Evolutionary conservation across 1,284 basidiomycete genomes (phyloP), one percentile per base, ranked within the genome.

Genomic region (Naganishia sp.): DNA sequence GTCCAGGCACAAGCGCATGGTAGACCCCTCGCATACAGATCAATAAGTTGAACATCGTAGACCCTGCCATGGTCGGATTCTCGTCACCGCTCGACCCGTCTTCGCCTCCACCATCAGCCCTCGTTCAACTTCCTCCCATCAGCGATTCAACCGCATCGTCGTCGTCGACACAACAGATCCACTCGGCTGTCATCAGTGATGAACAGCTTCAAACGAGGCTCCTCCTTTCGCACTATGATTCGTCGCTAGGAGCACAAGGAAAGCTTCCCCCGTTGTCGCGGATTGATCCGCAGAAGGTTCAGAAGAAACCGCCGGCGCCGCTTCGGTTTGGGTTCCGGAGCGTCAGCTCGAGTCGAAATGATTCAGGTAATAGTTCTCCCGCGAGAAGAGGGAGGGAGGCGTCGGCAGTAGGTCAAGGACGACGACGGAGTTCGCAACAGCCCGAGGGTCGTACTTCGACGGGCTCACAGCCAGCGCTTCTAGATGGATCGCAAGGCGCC

Each of bases 211-310:
- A 61, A 43, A 61, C 59, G 39, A 48, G 59, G 16, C 46, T 61
- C 33, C 59, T 61, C 36, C 49, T 61, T 21, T 50, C 59, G 36
- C 59, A 61, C 52, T 66, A 57, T 53, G 53, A 49, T 46, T 66
- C 50, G 25, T 60, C 57, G 45, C 57, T 63, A 46, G 60, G 56
- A 16, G 50, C 57, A 0, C 65, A 60, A 21, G 49, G 75, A 0
- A 78, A 77, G 2, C 64, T 80, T 1, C 78, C 78, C 1, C 70
- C 77, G n/a, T 74, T 73, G 11, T 78, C 78, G 0, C 70, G 78
- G 16, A 72, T 77, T n/a, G 74, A 78, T 45, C 77, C 78, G 1
- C 69, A 69, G 44, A 60, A 75, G 13, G 65, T 64, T 1, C 78
- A 79, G 64, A 71, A 75, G 53, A 55, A 71, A 1, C 68, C 77